Conservation (phyloP, 1,284 basidiomycete species). For the Tylopilus sp. region DNA sequence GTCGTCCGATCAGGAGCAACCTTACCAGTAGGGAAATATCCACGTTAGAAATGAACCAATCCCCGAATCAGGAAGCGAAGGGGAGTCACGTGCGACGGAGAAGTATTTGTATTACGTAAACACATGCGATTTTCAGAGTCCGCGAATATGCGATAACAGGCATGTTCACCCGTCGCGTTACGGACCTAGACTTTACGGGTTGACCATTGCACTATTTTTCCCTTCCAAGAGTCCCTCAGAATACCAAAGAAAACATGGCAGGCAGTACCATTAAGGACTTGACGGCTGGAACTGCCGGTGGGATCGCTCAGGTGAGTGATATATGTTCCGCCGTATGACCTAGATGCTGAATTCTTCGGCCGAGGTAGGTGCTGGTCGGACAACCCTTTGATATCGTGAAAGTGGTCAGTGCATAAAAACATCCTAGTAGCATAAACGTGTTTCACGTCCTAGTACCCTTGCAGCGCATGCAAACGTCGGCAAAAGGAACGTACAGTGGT, state of each 20-base stretch:
- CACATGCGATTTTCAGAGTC: constrained; percentile 8
- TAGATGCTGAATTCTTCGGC: constrained; percentile 11
- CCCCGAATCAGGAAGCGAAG: constrained; percentile 13
- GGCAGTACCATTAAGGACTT: constrained; percentile 69
- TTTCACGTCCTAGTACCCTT: constrained; percentile 7
- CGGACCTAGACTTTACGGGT: not conserved
- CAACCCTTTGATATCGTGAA: constrained; percentile 98
- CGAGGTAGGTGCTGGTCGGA: constrained; percentile 76
- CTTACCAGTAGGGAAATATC: constrained; percentile 15
- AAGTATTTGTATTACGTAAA: constrained; percentile 13
- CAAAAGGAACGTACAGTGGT: constrained; percentile 84
- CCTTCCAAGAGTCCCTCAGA: not conserved
- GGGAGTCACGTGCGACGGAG: constrained; percentile 18
- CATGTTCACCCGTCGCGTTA: constrained; percentile 1
- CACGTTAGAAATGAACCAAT: not conserved
- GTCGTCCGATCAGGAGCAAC: constrained; percentile 4
- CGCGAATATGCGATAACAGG: constrained; percentile 21
- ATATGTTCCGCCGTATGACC: not conserved
- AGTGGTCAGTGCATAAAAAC: constrained; percentile 59
- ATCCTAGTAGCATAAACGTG: not conserved
- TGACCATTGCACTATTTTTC: not conserved
- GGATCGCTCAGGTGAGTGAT: constrained; percentile 75
- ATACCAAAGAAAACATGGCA: constrained; percentile 39
- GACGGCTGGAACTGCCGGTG: constrained; percentile 82
- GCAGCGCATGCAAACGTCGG: constrained; percentile 89